Base-by-base conservation (phyloP, 306 rosid species). In the Vicia sativa region DNA sequence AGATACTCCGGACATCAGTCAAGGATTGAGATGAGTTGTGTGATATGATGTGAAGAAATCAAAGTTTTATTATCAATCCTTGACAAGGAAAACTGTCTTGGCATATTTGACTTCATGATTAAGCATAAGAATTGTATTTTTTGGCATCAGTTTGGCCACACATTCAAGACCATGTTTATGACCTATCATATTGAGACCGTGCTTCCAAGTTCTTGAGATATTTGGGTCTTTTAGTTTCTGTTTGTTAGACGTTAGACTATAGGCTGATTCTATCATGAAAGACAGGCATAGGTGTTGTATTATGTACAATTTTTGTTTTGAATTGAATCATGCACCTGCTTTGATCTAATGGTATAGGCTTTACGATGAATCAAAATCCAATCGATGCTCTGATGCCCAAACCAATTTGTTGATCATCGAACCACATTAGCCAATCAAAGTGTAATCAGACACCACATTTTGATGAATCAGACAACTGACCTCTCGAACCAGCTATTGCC, bases 1-100 rank as follows among this genome's bases (percentile, higher is more conserved):
- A 86, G 89, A 86, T 93, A 43, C 85, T 93, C 8, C 81, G 95
- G 65, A 83, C 98, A 18, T 73, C 87, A 0, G 91, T 90, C 57
- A 90, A 86, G 81, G 97, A 88, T 74, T 91, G 84, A 70, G 49
- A 43, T 13, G 52, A 71, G 67, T 48, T 66, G 35, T 48, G 16
- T 39, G 67, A 16, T 73, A 25, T 45, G 73, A 66, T 56, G 43
- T 3, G 29, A 12, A 45, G 23, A 64, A 56, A 56, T 43, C 70
- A 69, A 63, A 38, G 14, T 63, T 63, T 62, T 42, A 35, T 53
- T 38, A 67, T 31, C 49, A 57, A 13, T 58, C 26, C 53, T 35
- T 50, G 39, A 44, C 8, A 28, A 29, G 74, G 37, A 60, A 34
- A 15, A 23, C 11, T 71, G 2, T 18, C 34, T 13, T 15, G 37